These are phyloP conservation scores for Aspergillus conjunctus DNA, from an alignment of 495 filamentous ascomycete species.

Conservation along the genomic window DNA sequence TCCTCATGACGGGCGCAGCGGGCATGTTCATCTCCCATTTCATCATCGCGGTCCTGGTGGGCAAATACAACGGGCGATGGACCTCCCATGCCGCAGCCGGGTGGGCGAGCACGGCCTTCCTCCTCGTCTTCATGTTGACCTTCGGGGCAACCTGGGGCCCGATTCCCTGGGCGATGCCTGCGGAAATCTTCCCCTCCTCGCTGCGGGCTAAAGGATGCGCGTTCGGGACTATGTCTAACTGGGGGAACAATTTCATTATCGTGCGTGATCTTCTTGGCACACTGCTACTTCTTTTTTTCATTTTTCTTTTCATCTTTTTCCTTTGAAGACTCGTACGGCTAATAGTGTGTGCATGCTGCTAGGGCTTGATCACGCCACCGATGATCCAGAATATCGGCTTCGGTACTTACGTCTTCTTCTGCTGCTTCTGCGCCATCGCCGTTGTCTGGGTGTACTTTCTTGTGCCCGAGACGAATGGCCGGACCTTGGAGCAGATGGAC, in stretches of 20 bases:
- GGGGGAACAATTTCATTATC: constrained; percentile 27
- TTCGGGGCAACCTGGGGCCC: constrained; percentile 60
- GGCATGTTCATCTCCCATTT: constrained; percentile 60
- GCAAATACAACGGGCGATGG: constrained; percentile 47
- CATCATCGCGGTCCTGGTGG: constrained; percentile 50
- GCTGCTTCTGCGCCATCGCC: constrained; percentile 57
- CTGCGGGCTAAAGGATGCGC: constrained; percentile 29
- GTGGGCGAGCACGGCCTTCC: constrained; percentile 51
- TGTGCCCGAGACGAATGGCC: constrained; percentile 67
- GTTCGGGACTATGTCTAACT: constrained; percentile 25
- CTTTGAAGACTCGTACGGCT: too few relatives aligned
- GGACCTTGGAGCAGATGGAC: constrained; percentile 67
- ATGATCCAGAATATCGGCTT: constrained; percentile 23
- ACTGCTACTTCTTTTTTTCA: too few relatives aligned
- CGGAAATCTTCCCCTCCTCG: constrained; percentile 30
- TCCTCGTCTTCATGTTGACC: constrained; percentile 67
- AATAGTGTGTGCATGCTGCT: too few relatives aligned
- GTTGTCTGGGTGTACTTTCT: constrained; percentile 60
- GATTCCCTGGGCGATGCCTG: constrained; percentile 54
- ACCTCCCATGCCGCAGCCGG: constrained; percentile 38
- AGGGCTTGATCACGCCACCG: constrained; percentile 15
- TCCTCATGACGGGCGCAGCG: constrained; percentile 69
- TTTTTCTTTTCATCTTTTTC: too few relatives aligned
- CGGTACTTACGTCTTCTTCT: constrained; percentile 67
- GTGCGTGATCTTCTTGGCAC: too few relatives aligned